Conservation (phyloP, 148 eudicot species). For the Persicaria maculosa region DNA sequence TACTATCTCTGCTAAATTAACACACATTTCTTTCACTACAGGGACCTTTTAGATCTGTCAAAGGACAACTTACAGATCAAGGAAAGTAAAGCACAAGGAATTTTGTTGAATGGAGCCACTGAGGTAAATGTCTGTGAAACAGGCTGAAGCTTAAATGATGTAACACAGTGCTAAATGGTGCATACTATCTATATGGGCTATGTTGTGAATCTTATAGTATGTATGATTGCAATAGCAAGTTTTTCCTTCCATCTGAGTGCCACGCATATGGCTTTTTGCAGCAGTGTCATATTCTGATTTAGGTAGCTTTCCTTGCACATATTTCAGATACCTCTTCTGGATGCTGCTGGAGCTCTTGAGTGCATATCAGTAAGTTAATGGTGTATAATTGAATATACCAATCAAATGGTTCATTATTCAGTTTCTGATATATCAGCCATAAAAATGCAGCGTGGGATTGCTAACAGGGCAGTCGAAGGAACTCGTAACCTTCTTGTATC, state of each 20-base stretch:
- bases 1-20: not conserved
- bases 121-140: slow-evolving; percentile 36
- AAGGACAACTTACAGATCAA: slow-evolving; percentile 86
- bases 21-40: slow-evolving; percentile 21
- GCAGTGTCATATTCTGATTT: not conserved
- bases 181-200: not conserved
- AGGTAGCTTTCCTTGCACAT: not conserved
- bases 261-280: not conserved
- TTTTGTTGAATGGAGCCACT: slow-evolving; percentile 63
- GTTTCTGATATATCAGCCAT: slow-evolving; percentile 1
- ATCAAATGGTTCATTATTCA: not conserved
- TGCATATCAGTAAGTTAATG: slow-evolving; percentile 54
- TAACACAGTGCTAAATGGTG: not conserved
- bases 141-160: slow-evolving; percentile 2
- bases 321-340: slow-evolving; percentile 49
- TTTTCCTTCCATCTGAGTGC: not conserved
- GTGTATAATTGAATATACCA: not conserved
- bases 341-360: slow-evolving; percentile 63
- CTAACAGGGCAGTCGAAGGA: slow-evolving; percentile 90
- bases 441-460: slow-evolving; percentile 63
- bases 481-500: slow-evolving; percentile 58
- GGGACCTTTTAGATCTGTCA: slow-evolving; percentile 90
- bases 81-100: slow-evolving; percentile 75
- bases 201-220: not conserved
- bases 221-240: not conserved